A percentile compares a stretch with the other conserved stretches of the same genome.
Evolutionary conservation across 139 green algal species (phyloP).

Genomic region (Coccomyxa sp.): DNA sequence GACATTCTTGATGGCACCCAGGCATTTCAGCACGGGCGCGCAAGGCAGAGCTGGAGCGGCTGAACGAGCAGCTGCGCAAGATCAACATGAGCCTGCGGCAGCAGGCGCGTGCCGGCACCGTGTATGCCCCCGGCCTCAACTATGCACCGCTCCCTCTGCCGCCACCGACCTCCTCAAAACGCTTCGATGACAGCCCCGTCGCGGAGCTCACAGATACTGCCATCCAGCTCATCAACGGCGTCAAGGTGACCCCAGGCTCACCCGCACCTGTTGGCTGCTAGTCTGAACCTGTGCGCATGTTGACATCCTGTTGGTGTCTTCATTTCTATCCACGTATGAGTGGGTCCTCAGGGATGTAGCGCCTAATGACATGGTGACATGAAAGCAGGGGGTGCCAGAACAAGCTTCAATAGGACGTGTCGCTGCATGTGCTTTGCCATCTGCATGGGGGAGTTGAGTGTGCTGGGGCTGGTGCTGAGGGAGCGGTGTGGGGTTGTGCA

Average conservation of each 20-base stretch:
- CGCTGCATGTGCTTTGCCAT: no score
- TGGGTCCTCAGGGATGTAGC: no score
- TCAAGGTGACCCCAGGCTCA: not conserved
- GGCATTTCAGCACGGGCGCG: conserved; percentile 69
- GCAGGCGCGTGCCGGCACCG: conserved; percentile 80
- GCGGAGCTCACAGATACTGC: not conserved
- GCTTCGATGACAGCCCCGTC: not conserved
- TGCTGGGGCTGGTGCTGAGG: no score
- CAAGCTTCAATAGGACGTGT: no score
- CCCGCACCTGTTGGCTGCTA: no score
- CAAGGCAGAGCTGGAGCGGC: conserved; percentile 81
- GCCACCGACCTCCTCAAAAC: not conserved
- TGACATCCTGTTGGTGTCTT: no score
- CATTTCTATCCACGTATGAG: no score
- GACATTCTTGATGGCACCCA: conserved; percentile 2
- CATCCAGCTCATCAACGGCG: not conserved
- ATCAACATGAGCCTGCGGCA: conserved; percentile 88
- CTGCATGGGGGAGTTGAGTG: no score
- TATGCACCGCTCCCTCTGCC: conserved; percentile 44
- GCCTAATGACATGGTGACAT: no score
- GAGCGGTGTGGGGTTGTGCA: no score
- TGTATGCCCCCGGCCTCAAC: conserved; percentile 78
- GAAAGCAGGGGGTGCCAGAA: no score
- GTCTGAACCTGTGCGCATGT: no score
- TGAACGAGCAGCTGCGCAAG: conserved; percentile 89